Evolutionary conservation across 108 stramenopile genomes (phyloP).

Genomic region (Cylindrotheca closterium): DNA sequence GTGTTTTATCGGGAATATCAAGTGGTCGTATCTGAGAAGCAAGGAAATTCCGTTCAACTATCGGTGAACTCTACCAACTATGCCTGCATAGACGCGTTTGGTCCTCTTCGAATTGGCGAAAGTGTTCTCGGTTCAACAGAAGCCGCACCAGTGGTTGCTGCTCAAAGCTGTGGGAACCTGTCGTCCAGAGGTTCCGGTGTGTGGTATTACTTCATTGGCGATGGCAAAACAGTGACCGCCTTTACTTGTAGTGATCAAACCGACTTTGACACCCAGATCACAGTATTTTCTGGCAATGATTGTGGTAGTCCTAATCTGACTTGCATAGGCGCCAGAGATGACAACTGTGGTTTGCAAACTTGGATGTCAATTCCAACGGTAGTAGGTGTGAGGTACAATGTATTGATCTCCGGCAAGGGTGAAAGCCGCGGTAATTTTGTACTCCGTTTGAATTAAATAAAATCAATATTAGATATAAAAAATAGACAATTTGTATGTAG

Average conservation of each 20-base stretch:
- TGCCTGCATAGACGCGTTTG: slow-evolving; percentile 9
- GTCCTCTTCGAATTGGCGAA: slow-evolving; percentile 11
- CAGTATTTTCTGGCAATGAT: slow-evolving; percentile 17
- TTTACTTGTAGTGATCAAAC: slow-evolving; percentile 24
- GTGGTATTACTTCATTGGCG: slow-evolving; percentile 30
- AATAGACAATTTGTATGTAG: too few relatives aligned
- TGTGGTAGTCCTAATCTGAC: slow-evolving; percentile 14
- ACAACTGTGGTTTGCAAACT: slow-evolving; percentile 17
- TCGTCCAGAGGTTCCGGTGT: slow-evolving; percentile 9
- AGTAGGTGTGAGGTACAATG: slow-evolving; percentile 17
- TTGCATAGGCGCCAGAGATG: slow-evolving; percentile 14
- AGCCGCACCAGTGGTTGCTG: not conserved
- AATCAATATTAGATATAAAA: too few relatives aligned
- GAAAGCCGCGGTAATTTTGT: slow-evolving; percentile 18
- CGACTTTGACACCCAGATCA: slow-evolving; percentile 19
- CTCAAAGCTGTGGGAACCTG: slow-evolving; percentile 10
- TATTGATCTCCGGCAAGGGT: slow-evolving; percentile 11
- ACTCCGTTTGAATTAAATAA: slow-evolving; percentile 12
- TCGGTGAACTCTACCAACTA: slow-evolving; percentile 4
- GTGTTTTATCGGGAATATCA: not conserved
- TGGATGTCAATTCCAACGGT: slow-evolving; percentile 15
- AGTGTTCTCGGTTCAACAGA: slow-evolving; percentile 22
- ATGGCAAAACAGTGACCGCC: slow-evolving; percentile 11
- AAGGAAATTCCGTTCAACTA: not conserved
- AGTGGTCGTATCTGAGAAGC: not conserved